Conservation (phyloP, 345 rosid species). For the Populus nigra region DNA sequence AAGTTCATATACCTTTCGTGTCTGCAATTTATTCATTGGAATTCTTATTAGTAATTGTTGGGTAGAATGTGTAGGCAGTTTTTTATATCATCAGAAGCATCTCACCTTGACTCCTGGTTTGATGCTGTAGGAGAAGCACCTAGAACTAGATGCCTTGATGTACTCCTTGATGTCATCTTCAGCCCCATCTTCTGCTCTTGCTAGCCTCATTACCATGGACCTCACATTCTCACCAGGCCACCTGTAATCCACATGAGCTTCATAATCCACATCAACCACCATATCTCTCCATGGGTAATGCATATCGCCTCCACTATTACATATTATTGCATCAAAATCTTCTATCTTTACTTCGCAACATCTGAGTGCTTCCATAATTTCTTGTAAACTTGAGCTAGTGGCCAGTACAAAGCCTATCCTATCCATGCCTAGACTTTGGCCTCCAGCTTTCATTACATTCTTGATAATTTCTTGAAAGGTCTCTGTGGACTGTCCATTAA, state of each 20-base stretch:
- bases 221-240: conserved; percentile 84
- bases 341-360: conserved; percentile 52
- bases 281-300: conserved; percentile 79
- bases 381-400: conserved; percentile 60
- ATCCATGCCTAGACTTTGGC: conserved; percentile 40
- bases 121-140: conserved; percentile 61
- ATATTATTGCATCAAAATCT: conserved; percentile 80
- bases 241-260: conserved; percentile 72
- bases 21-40: conserved; percentile 40
- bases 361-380: conserved; percentile 51
- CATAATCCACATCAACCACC: conserved; percentile 66
- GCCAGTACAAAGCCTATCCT: conserved; percentile 62
- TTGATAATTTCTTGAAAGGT: conserved; percentile 50
- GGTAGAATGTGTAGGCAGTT: not conserved
- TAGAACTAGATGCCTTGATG: conserved; percentile 46
- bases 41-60: conserved; percentile 13
- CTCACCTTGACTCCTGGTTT: conserved; percentile 70
- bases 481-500: conserved; percentile 40
- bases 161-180: conserved; percentile 51
- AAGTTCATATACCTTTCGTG: conserved; percentile 58
- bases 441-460: conserved; percentile 64
- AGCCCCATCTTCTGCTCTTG: conserved; percentile 44
- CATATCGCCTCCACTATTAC: conserved; percentile 81
- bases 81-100: not conserved
- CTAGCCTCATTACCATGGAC: conserved; percentile 49